These are phyloP conservation scores for Phoma sp. DNA, from an alignment of 2,329 filamentous ascomycete species.

Conservation along the genomic window DNA sequence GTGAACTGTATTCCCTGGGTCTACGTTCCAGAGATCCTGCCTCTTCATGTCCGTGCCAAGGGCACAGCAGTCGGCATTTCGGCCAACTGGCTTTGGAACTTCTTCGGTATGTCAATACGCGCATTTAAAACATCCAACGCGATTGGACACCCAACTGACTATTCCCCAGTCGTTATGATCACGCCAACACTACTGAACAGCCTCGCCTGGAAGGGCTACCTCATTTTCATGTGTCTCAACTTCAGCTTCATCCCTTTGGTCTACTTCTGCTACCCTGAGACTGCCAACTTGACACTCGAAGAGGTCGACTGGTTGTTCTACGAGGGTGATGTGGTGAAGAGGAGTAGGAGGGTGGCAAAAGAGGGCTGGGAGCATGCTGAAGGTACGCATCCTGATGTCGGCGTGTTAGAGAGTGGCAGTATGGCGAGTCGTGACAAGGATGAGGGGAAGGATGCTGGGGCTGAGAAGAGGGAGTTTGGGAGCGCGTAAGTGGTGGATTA, in stretches of 20 bases:
- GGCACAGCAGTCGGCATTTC: slow-evolving; percentile 58
- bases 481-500: neutral
- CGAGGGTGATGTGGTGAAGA: slow-evolving; percentile 33
- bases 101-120: slow-evolving; percentile 37
- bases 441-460: slow-evolving; percentile 6
- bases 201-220: slow-evolving; percentile 58
- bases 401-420: slow-evolving; percentile 1
- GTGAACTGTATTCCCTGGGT: slow-evolving; percentile 55
- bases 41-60: slow-evolving; percentile 57
- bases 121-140: no score
- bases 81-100: slow-evolving; percentile 58
- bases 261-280: slow-evolving; percentile 53
- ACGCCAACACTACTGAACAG: slow-evolving; percentile 57
- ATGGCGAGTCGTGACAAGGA: slow-evolving; percentile 1
- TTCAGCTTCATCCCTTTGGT: slow-evolving; percentile 54
- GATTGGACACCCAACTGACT: no score
- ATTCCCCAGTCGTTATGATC: slow-evolving; percentile 53
- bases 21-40: slow-evolving; percentile 58
- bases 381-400: slow-evolving; percentile 7
- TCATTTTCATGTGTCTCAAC: slow-evolving; percentile 60
- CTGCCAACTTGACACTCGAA: slow-evolving; percentile 43
- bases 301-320: slow-evolving; percentile 46
- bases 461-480: slow-evolving; percentile 17
- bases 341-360: slow-evolving; percentile 32
- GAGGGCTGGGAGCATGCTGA: slow-evolving; percentile 29